Base-by-base conservation (phyloP, 2,329 filamentous ascomycete species). In the Sporothrix brunneoviolacea region DNA sequence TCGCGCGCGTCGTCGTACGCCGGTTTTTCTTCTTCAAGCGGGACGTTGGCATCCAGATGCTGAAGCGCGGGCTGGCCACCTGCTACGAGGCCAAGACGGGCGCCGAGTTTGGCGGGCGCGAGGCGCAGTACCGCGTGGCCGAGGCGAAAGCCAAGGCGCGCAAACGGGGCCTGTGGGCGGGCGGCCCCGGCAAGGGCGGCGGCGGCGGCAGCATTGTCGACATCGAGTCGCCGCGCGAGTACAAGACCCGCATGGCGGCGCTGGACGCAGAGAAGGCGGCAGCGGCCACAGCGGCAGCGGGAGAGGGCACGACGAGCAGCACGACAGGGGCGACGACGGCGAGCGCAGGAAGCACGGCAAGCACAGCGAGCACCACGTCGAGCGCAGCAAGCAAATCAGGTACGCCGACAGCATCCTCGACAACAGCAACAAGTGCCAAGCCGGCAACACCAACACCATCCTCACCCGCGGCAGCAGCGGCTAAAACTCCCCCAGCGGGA, bases 41-140 rank as follows among this genome's bases (percentile, higher is more conserved):
- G 52, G 91, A 98, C 65, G 86, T 98, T 5, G 90, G 91, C 3
- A 70, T 91, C 54, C 86, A 94, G 66, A 94, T 98, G 91, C 69
- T 98, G 55, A 87, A 82, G 69, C 76, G 72, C 19, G 93, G 93
- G 0, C 70, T 94, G 56, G 93, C 91, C 36, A 95, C 89, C 3
- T 85, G 93, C 3, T 98, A 97, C 65, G 93, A 97, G 69, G 91
- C 89, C 24, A 97, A 95, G 68, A 79, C 75, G 5, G 93, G 91
- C 3, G 85, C 81, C 18, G 93, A 97, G 64, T 98, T 93, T 73
- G 93, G 93, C 21, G 81, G 83, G 37, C 72, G 78, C 50, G 79
- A 83, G 59, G 69, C 72, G 42, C 66, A 75, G 53, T 91, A 91
- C 64, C 76, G 80, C 56, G 75, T 71, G 54, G 82, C 82, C 6